phyloP scores from a whole-genome alignment of 495 filamentous ascomycete species.

The Talaromyces proteolyticus region DNA sequence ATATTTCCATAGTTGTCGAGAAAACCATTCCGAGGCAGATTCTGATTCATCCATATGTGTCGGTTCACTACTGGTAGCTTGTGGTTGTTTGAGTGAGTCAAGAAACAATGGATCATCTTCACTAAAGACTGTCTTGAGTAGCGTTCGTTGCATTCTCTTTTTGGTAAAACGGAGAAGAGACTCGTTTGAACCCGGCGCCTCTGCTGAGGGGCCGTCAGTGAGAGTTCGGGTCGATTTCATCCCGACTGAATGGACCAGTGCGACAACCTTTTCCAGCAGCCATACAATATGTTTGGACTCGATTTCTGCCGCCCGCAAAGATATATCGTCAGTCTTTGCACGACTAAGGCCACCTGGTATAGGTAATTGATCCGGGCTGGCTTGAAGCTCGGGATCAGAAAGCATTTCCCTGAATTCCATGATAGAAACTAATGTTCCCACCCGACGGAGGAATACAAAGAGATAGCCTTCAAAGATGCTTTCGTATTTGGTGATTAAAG shows the following conservation, averaged over 20 bases:
- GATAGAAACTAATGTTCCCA: slow-evolving; percentile 32
- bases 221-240: not conserved
- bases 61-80: slow-evolving; percentile 14
- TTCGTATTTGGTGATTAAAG: slow-evolving; percentile 15
- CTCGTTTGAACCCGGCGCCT: not conserved
- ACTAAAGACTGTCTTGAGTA: slow-evolving; percentile 35
- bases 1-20: slow-evolving; percentile 41
- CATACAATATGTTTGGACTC: slow-evolving; percentile 32
- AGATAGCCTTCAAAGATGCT: slow-evolving; percentile 33
- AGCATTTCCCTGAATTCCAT: slow-evolving; percentile 28
- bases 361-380: slow-evolving; percentile 14
- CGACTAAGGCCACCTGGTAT: slow-evolving; percentile 23
- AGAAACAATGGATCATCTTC: slow-evolving; percentile 20
- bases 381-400: slow-evolving; percentile 15
- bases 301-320: slow-evolving; percentile 13
- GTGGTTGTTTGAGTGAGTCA: slow-evolving; percentile 16
- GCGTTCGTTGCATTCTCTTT: slow-evolving; percentile 30
- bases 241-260: slow-evolving; percentile 13
- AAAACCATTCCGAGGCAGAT: slow-evolving; percentile 37
- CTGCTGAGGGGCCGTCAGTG: not conserved
- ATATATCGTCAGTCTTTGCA: slow-evolving; percentile 14
- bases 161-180: slow-evolving; percentile 19
- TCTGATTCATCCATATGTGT: not conserved
- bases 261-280: slow-evolving; percentile 28
- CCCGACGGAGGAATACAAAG: slow-evolving; percentile 24